Base-by-base conservation (phyloP, 495 filamentous ascomycete genomes). In the Xylaria castorea region DNA sequence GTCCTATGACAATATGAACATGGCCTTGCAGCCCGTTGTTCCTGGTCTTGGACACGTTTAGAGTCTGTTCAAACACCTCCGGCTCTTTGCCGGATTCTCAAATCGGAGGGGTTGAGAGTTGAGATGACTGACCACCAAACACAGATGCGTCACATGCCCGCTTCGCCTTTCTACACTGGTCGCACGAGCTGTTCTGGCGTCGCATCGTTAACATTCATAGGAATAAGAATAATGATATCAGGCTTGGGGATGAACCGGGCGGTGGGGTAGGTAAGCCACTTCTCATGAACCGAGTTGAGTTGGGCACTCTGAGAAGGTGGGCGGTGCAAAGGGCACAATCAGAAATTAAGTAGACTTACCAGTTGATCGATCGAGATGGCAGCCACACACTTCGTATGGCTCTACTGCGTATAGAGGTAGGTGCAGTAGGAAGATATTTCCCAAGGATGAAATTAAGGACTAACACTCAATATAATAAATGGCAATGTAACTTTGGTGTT, bases 81-180 rank as follows among this genome's bases (percentile, higher is more conserved):
- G 50, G 50, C 50, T 12, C n/a, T 51, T 22, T 51, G n/a, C 50
- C n/a, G n/a, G 46, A 20, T 48, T n/a, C 46, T 48, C 46, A 48
- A 20, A 48, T 48, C 18, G 20, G 50, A 42, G 50, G 22, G 50
- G 50, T 25, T 51, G 50, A 51, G 50, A 51, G 50, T 51, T 51
- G 50, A 51, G 22, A 51, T 51, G n/a, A 51, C 50, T 51, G 22
- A 51, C 50, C 50, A 51, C n/a, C 50, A 50, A 50, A 66, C 36
- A 51, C 36, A 12, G 32, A 18, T 20, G 75, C 83, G 72, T 85
- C 81, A 71, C 84, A 85, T 18, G 79, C 81, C 66, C 81, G 73
- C 70, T 84, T 84, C n/a, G 82, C 81, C 65, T 83, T 85, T 34
- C 84, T 74, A 64, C 84, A 85, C 70, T 80, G 83, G 64, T 85